These are phyloP conservation scores for Acer campestre DNA, from an alignment of 345 rosid genomes.

Conservation along the genomic window DNA sequence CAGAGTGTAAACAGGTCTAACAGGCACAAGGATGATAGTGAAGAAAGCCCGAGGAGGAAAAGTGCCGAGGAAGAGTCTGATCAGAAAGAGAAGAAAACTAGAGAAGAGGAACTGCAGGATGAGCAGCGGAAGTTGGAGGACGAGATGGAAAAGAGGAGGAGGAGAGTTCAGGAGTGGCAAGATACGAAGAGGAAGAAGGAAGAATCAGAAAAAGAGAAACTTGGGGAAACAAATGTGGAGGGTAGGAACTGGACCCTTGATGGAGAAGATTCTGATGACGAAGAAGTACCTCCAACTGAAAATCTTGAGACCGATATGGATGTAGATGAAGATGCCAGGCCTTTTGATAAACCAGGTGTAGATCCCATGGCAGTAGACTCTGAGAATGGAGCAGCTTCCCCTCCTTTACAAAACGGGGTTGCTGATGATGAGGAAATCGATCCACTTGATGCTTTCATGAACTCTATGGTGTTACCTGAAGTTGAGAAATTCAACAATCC, in stretches of 20 bases:
- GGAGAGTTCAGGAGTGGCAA: slow-evolving; percentile 98
- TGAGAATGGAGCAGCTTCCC: slow-evolving; percentile 34
- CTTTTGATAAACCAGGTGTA: slow-evolving; percentile 41
- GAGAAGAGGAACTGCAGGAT: slow-evolving; percentile 85
- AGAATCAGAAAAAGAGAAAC: slow-evolving; percentile 70
- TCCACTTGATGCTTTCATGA: slow-evolving; percentile 98
- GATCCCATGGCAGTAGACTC: slow-evolving; percentile 57
- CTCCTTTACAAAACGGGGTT: slow-evolving; percentile 39
- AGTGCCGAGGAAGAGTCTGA: slow-evolving; percentile 52
- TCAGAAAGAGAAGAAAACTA: slow-evolving; percentile 55
- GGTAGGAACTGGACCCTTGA: slow-evolving; percentile 93
- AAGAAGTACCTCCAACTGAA: slow-evolving; percentile 52
- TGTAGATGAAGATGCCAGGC: slow-evolving; percentile 47
- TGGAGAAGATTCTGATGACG: slow-evolving; percentile 89
- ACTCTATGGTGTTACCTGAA: slow-evolving; percentile 89
- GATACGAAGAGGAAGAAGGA: slow-evolving; percentile 86
- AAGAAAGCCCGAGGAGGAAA: slow-evolving; percentile 59
- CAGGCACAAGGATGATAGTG: slow-evolving; percentile 56
- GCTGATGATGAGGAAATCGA: slow-evolving; percentile 80
- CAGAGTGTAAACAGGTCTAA: slow-evolving; percentile 53
- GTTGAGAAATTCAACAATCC: slow-evolving; percentile 70
- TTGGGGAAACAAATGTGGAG: slow-evolving; percentile 52
- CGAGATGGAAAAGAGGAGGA: slow-evolving; percentile 85
- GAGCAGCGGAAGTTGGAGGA: slow-evolving; percentile 82
- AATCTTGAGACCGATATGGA: slow-evolving; percentile 59